phyloP scores from a whole-genome alignment of 2,329 filamentous ascomycete species.

The Rhynchosporium secalis region DNA sequence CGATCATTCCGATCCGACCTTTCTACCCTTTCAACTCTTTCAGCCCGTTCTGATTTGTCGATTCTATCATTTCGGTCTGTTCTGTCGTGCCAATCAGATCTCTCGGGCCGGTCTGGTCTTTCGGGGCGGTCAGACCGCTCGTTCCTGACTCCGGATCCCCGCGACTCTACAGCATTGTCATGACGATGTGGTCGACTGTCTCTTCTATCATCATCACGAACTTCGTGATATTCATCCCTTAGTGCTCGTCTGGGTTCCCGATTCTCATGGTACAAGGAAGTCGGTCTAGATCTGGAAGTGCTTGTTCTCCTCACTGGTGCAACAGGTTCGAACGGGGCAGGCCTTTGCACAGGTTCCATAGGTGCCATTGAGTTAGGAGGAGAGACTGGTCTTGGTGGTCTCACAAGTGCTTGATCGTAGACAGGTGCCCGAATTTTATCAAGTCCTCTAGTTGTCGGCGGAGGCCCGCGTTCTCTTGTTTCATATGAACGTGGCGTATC shows the following conservation, averaged over 20 bases:
- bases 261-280: slow-evolving; percentile 36
- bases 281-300: slow-evolving; percentile 38
- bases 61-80: slow-evolving; percentile 17
- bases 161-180: slow-evolving; percentile 35
- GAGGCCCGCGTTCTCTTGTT: slow-evolving; percentile 51
- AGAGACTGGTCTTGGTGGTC: slow-evolving; percentile 45
- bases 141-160: slow-evolving; percentile 33
- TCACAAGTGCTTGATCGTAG: slow-evolving; percentile 50
- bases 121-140: slow-evolving; percentile 20
- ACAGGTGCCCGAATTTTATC: slow-evolving; percentile 58
- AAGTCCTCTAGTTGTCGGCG: slow-evolving; percentile 68
- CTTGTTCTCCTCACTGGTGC: slow-evolving; percentile 40
- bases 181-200: slow-evolving; percentile 30
- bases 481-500: slow-evolving; percentile 43
- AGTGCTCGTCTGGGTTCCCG: slow-evolving; percentile 28
- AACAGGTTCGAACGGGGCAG: slow-evolving; percentile 31
- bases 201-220: slow-evolving; percentile 35
- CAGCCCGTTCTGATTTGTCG: slow-evolving; percentile 15
- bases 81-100: slow-evolving; percentile 11
- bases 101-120: slow-evolving; percentile 26
- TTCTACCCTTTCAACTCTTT: slow-evolving; percentile 15
- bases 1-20: slow-evolving; percentile 19
- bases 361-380: slow-evolving; percentile 29
- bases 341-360: slow-evolving; percentile 34
- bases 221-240: slow-evolving; percentile 39